Conservation (phyloP, 345 rosid species). For the Bruguiera gymnorhiza region DNA sequence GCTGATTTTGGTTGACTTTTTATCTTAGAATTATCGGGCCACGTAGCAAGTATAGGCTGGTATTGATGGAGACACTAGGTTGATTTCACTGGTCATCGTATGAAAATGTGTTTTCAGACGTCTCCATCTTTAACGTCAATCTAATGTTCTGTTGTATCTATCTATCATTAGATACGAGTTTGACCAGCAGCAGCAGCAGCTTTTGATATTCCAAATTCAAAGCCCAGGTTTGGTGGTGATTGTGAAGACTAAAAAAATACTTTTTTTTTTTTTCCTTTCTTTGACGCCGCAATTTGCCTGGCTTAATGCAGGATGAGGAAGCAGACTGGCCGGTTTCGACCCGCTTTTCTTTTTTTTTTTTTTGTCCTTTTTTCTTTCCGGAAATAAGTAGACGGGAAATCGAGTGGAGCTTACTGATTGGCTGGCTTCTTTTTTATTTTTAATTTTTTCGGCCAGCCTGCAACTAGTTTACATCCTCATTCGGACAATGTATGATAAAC, state of each 20-base stretch:
- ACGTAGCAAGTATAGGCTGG: too few species aligned
- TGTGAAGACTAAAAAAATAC: not conserved
- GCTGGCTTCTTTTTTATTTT: not conserved
- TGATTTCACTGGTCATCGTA: not conserved
- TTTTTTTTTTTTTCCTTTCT: not conserved
- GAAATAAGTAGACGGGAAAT: too few species aligned
- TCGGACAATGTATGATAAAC: too few species aligned
- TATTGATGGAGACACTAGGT: too few species aligned
- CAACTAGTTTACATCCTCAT: too few species aligned
- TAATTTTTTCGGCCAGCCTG: not conserved
- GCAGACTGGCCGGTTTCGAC: not conserved
- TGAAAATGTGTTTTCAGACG: not conserved
- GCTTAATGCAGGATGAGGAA: not conserved
- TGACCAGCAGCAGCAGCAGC: not conserved
- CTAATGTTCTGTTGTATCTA: not conserved
- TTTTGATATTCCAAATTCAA: not conserved
- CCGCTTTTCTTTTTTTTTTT: too few species aligned
- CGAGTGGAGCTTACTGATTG: not conserved
- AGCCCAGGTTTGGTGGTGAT: not conserved
- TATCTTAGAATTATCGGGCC: too few species aligned
- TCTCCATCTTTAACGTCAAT: not conserved
- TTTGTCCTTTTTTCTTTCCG: too few species aligned
- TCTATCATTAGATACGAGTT: slow-evolving; percentile 1
- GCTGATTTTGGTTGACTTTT: too few species aligned
- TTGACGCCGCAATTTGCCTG: slow-evolving; percentile 4